Evolutionary conservation across 495 filamentous ascomycete genomes (phyloP).

Genomic region (Penicillium mononematosum): DNA sequence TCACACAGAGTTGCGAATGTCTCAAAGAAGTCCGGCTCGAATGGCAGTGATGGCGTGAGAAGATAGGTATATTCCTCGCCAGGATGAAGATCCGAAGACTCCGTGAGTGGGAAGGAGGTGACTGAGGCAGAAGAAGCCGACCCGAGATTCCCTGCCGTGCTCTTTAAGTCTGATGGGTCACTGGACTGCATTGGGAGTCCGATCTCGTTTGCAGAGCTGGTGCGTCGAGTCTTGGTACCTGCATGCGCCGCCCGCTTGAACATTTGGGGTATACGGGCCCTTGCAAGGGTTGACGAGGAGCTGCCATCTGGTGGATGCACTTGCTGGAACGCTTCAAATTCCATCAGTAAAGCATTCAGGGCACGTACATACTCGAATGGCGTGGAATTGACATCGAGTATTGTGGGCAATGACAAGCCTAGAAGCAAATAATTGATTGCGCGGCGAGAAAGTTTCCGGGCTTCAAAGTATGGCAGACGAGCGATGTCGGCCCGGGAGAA

Average conservation of each 20-base stretch:
- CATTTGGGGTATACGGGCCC: conserved; percentile 82
- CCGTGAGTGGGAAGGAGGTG: conserved; percentile 49
- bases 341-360: conserved; percentile 78
- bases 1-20: conserved; percentile 98
- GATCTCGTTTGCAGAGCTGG: conserved; percentile 67
- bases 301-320: conserved; percentile 75
- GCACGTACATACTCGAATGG: conserved; percentile 82
- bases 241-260: conserved; percentile 70
- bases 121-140: conserved; percentile 38
- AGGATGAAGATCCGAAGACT: conserved; percentile 54
- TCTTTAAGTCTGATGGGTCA: conserved; percentile 52
- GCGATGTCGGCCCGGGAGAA: conserved; percentile 80
- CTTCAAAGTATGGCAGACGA: conserved; percentile 81
- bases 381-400: conserved; percentile 80
- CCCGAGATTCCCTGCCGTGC: conserved; percentile 39
- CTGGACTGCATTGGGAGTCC: conserved; percentile 58
- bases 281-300: conserved; percentile 66
- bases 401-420: conserved; percentile 82
- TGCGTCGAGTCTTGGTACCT: conserved; percentile 65
- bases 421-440: conserved; percentile 93
- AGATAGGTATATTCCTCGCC: conserved; percentile 86
- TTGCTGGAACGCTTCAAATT: conserved; percentile 91
- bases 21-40: conserved; percentile 96
- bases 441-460: conserved; percentile 74
- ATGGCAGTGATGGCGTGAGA: conserved; percentile 86